Conservation (phyloP, 768 basidiomycete genomes). For the Trametes villosa region DNA sequence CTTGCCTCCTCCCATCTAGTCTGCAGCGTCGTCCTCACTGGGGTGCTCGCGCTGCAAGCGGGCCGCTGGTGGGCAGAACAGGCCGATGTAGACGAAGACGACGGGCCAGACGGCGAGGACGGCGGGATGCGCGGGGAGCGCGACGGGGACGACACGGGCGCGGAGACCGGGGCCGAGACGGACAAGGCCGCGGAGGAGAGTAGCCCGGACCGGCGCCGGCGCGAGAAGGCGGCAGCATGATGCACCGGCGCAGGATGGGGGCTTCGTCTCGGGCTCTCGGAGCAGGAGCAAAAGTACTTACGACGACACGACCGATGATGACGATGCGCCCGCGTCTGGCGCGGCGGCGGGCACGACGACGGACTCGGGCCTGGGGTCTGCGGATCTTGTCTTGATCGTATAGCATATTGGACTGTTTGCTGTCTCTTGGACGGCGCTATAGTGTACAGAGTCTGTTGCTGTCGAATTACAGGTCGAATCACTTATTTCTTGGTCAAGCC, state of each 20-base stretch:
- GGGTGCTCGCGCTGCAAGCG: slow-evolving; percentile 83
- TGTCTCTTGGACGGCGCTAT: not conserved
- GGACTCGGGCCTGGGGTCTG: not conserved
- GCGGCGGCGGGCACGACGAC: not conserved
- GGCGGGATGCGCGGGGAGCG: not conserved
- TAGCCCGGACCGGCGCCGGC: slow-evolving; percentile 11
- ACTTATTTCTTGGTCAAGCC: not conserved
- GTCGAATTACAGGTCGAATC: not conserved
- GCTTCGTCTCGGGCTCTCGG: too few species aligned
- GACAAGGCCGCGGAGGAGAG: slow-evolving; percentile 10
- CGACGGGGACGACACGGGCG: slow-evolving; percentile 1
- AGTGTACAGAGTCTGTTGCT: not conserved
- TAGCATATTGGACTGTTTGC: slow-evolving; percentile 11
- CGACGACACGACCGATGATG: slow-evolving; percentile 9
- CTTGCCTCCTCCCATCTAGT: slow-evolving; percentile 85
- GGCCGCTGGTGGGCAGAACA: slow-evolving; percentile 86
- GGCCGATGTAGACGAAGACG: slow-evolving; percentile 64
- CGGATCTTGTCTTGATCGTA: slow-evolving; percentile 3
- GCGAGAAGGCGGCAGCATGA: slow-evolving; percentile 15
- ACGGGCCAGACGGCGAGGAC: slow-evolving; percentile 35
- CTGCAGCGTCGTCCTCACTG: slow-evolving; percentile 86
- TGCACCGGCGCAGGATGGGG: not conserved
- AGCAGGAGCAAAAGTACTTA: slow-evolving; percentile 21
- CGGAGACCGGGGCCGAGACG: slow-evolving; percentile 18
- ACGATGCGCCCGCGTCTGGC: not conserved